Evolutionary conservation across 2,329 filamentous ascomycete species (phyloP).

Genomic region (Aspergillus bombycis): DNA sequence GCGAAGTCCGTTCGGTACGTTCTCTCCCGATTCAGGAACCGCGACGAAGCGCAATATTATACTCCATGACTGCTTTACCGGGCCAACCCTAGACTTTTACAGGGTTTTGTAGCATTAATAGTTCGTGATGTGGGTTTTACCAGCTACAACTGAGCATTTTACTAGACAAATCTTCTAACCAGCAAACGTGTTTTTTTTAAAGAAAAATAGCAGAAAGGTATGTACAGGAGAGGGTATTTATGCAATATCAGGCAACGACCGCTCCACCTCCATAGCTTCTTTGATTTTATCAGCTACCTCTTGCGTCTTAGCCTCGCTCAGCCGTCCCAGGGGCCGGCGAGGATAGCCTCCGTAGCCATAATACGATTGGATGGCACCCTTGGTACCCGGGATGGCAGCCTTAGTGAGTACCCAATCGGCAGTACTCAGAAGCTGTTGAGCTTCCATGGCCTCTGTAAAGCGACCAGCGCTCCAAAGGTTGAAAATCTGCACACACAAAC

Average conservation of each 20-base stretch:
- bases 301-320: slow-evolving; percentile 35
- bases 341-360: slow-evolving; percentile 83
- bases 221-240: slow-evolving; percentile 19
- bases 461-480: slow-evolving; percentile 75
- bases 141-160: background rate
- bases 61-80: background rate
- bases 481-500: slow-evolving; percentile 80
- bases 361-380: slow-evolving; percentile 79
- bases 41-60: too few species aligned
- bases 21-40: background rate
- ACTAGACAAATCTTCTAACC: background rate
- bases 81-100: background rate
- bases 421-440: slow-evolving; percentile 75
- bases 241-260: slow-evolving; percentile 39
- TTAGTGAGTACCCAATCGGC: slow-evolving; percentile 87
- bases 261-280: slow-evolving; percentile 40
- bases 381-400: slow-evolving; percentile 80
- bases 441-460: slow-evolving; percentile 72
- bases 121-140: background rate
- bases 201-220: background rate
- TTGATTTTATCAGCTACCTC: slow-evolving; percentile 39
- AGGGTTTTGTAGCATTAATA: background rate
- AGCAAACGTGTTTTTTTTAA: background rate
- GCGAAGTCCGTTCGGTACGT: background rate
- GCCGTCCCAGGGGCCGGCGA: slow-evolving; percentile 59